Conservation (phyloP, 225 moss, liverwort and hornwort species). For the Climacium dendroides region DNA sequence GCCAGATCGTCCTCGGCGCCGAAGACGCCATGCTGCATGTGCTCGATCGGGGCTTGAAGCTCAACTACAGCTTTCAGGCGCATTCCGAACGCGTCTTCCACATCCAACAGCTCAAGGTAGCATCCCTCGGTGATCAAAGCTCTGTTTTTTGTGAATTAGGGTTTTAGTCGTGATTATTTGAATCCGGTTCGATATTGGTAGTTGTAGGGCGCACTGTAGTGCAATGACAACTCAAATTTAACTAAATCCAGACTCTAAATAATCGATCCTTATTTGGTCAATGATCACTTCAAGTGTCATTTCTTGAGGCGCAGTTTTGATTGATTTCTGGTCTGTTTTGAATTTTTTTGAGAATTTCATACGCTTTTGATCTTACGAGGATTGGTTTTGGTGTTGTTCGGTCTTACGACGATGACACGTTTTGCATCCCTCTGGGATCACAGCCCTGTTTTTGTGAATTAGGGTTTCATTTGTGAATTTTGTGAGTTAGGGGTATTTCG, state of each 20-base stretch:
- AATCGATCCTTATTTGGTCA: background rate
- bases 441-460: background rate
- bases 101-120: conserved; percentile 96
- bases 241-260: too few species aligned
- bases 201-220: background rate
- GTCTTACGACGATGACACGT: conserved; percentile 32
- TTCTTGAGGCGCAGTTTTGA: background rate
- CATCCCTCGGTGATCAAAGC: background rate
- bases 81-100: conserved; percentile 58
- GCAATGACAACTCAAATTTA: background rate
- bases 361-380: background rate
- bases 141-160: background rate
- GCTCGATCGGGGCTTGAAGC: conserved; percentile 80
- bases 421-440: background rate
- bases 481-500: background rate
- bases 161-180: background rate
- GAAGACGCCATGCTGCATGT: conserved; percentile 87
- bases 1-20: conserved; percentile 76
- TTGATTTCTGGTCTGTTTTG: background rate
- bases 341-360: background rate
- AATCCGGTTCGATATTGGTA: background rate
- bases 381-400: background rate
- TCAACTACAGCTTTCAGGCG: conserved; percentile 88
- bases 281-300: background rate
- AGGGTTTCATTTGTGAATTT: background rate